A percentile compares a stretch with the other conserved stretches of the same genome.
These are phyloP conservation scores for Umbelopsis isabellina DNA, from an alignment of 192 early-diverging fungal species.

Conservation along the genomic window DNA sequence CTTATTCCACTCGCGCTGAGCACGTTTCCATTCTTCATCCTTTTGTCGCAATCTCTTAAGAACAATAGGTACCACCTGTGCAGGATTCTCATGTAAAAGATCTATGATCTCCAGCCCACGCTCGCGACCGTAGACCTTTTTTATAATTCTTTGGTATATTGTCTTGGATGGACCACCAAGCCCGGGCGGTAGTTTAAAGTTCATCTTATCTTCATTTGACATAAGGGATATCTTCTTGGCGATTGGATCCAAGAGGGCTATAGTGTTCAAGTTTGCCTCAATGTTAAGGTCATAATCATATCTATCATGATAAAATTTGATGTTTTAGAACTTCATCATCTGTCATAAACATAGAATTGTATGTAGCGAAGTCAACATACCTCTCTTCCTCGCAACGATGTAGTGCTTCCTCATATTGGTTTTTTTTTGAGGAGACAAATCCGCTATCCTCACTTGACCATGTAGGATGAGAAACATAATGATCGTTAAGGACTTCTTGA, in stretches of 20 bases:
- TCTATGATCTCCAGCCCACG: constrained; percentile 90
- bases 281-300: constrained; percentile 97
- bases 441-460: constrained; percentile 90
- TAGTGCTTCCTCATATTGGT: constrained; percentile 90
- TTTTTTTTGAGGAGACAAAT: constrained; percentile 91
- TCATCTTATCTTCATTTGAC: constrained; percentile 73
- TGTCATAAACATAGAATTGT: neutral
- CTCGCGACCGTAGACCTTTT: constrained; percentile 92
- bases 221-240: constrained; percentile 79
- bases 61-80: constrained; percentile 90
- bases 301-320: constrained; percentile 26
- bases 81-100: constrained; percentile 88
- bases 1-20: constrained; percentile 93
- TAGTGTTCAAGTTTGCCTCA: constrained; percentile 89
- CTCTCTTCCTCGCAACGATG: constrained; percentile 97
- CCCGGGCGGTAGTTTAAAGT: constrained; percentile 74
- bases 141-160: constrained; percentile 91
- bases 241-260: constrained; percentile 90
- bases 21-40: constrained; percentile 96
- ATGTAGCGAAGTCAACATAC: neutral
- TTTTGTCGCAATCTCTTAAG: constrained; percentile 96
- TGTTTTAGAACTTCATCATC: neutral
- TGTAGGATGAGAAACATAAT: constrained; percentile 92
- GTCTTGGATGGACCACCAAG: constrained; percentile 85
- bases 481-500: constrained; percentile 95